Evolutionary conservation across 2,329 filamentous ascomycete genomes (phyloP).

Genomic region (Scedosporium dehoogii): DNA sequence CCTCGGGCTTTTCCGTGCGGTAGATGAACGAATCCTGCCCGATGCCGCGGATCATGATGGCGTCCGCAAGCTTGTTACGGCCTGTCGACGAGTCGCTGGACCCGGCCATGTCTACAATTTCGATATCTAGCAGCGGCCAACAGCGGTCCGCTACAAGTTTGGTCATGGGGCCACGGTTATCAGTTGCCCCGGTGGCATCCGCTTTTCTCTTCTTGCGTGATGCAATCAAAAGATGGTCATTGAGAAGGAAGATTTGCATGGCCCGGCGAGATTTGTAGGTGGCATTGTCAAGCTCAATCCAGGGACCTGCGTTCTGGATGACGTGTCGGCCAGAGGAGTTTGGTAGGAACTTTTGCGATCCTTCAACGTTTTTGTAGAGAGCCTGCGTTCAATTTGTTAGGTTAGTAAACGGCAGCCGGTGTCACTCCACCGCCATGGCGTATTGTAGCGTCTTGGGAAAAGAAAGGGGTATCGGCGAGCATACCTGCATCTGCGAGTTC

Average conservation of each 20-base stretch:
- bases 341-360: slow-evolving; percentile 92
- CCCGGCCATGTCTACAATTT: slow-evolving; percentile 78
- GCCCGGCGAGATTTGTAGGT: slow-evolving; percentile 89
- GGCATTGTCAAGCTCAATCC: slow-evolving; percentile 94
- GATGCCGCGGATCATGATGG: slow-evolving; percentile 78
- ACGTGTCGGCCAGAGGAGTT: slow-evolving; percentile 88
- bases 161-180: slow-evolving; percentile 44
- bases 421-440: no score
- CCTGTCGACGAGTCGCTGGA: slow-evolving; percentile 44
- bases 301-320: slow-evolving; percentile 81
- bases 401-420: not conserved
- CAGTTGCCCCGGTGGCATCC: slow-evolving; percentile 45
- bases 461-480: not conserved
- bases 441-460: no score
- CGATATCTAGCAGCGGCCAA: slow-evolving; percentile 87
- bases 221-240: slow-evolving; percentile 87
- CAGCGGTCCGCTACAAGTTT: slow-evolving; percentile 91
- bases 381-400: slow-evolving; percentile 31
- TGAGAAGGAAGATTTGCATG: slow-evolving; percentile 85
- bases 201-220: slow-evolving; percentile 85
- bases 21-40: slow-evolving; percentile 92
- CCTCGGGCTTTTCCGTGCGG: slow-evolving; percentile 73
- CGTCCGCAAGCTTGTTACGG: slow-evolving; percentile 63
- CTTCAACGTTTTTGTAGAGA: slow-evolving; percentile 94
- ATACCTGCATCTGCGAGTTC: slow-evolving; percentile 56